phyloP scores from a whole-genome alignment of 805 yeast species.

The Middelhovenomyces tepae region DNA sequence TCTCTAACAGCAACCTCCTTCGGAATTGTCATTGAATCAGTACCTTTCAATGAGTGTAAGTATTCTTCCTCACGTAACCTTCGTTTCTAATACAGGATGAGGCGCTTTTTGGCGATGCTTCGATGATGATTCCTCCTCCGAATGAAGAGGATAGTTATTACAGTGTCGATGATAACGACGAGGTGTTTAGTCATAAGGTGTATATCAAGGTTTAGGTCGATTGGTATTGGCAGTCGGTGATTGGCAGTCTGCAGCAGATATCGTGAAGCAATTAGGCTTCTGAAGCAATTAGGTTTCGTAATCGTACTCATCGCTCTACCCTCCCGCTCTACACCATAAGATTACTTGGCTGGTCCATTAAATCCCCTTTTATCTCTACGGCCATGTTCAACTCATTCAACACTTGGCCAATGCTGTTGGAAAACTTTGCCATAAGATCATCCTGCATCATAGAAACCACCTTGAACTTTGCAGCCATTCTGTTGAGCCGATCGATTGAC shows the following conservation, averaged over 20 bases:
- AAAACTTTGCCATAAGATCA: neutral
- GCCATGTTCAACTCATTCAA: neutral
- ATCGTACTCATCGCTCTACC: too few relatives aligned
- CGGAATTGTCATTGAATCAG: constrained; percentile 25
- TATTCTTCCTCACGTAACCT: too few relatives aligned
- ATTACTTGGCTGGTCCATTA: too few relatives aligned
- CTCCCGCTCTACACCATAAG: too few relatives aligned
- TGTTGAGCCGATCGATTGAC: neutral
- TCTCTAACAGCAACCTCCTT: constrained; percentile 25
- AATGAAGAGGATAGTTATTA: constrained; percentile 23
- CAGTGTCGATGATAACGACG: constrained; percentile 27
- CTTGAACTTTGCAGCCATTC: neutral
- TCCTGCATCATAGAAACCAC: neutral
- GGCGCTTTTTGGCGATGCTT: constrained; percentile 26
- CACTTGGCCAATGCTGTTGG: constrained; percentile 1
- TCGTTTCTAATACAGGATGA: too few relatives aligned
- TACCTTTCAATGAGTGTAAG: constrained; percentile 26
- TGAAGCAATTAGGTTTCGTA: too few relatives aligned
- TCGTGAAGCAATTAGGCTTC: too few relatives aligned
- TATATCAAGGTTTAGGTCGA: constrained; percentile 15
- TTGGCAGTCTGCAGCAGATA: too few relatives aligned
- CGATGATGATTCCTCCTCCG: constrained; percentile 29
- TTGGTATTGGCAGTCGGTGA: too few relatives aligned
- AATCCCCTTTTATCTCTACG: too few relatives aligned
- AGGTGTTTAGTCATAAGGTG: constrained; percentile 29